Evolutionary conservation across 2,329 filamentous ascomycete species (phyloP), one percentile per base, ranked within the genome.

Genomic region (Tolypocladium inflatum): DNA sequence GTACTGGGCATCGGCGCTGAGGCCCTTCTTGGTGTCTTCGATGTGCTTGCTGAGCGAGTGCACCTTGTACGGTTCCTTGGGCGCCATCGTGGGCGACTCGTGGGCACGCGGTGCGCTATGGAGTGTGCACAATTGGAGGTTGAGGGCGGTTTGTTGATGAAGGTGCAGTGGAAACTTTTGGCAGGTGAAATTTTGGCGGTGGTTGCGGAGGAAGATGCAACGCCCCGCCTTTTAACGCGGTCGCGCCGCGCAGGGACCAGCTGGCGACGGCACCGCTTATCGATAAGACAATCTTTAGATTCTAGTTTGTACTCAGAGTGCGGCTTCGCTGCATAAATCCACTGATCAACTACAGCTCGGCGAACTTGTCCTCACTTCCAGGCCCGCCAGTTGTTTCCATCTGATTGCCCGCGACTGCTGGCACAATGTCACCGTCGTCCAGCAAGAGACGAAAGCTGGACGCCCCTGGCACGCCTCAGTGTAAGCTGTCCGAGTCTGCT

Each of bases 41-140:
- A 75, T 70, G 63, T 74, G 71, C 64, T 73, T 67, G 61, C 54
- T 71, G 55, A 75, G 67, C 30, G 72, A 75, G 51, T 73, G 68
- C 21, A 73, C 65, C 62, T 72, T 69, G 64, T 64, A 75, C 1
- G 67, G 65, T 61, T 67, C 64, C 52, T 71, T 73, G 57, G 70
- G 69, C 58, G 70, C 72, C 73, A 75, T 75, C 61, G 63, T 68
- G 61, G 61, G 61, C 58, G 60, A 54, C 45, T 60, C 59, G 59
- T 39, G 26, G 10, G 21, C 19, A 54, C 39, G 60, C 45, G 54
- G 30, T 63, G 63, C 55, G 58, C 53, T 59, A 55, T 58, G 56
- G 56, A 58, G 60, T 59, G 48, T 60, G 61, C 56, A 64, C 63
- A 67, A 68, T 65, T 60, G 63, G 37, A 54, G 55, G 56, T 42